Conservation (phyloP, 2,329 filamentous ascomycete species). For the Ascochyta koolunga region DNA sequence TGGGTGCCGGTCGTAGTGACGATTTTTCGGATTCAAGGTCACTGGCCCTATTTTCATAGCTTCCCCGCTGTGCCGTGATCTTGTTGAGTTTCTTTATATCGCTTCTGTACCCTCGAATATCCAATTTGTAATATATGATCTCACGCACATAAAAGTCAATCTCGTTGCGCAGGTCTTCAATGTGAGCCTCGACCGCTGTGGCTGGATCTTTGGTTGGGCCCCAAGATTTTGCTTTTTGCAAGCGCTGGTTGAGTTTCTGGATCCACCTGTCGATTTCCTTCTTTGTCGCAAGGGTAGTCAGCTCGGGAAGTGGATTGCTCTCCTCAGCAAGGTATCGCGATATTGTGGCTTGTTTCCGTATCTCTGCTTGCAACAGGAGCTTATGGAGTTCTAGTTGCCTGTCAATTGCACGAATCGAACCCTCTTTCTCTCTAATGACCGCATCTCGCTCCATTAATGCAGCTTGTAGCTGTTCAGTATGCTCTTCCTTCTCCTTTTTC, state of each 20-base stretch:
- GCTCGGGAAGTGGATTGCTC: slow-evolving; percentile 36
- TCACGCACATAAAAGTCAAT: slow-evolving; percentile 54
- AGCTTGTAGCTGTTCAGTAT: slow-evolving; percentile 38
- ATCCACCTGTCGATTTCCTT: slow-evolving; percentile 47
- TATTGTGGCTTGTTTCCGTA: slow-evolving; percentile 46
- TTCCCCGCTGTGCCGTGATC: slow-evolving; percentile 31
- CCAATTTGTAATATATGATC: slow-evolving; percentile 57
- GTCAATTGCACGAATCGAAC: slow-evolving; percentile 34
- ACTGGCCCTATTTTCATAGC: slow-evolving; percentile 28
- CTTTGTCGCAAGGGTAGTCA: slow-evolving; percentile 35
- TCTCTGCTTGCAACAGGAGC: slow-evolving; percentile 49
- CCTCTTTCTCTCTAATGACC: slow-evolving; percentile 41
- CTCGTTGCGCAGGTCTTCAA: slow-evolving; percentile 46
- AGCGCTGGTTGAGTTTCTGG: slow-evolving; percentile 37
- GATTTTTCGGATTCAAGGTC: slow-evolving; percentile 40
- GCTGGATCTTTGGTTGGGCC: not conserved
- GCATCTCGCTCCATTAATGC: slow-evolving; percentile 41
- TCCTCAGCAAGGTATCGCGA: slow-evolving; percentile 27
- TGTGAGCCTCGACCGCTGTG: slow-evolving; percentile 20
- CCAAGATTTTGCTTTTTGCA: slow-evolving; percentile 34
- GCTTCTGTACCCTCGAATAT: slow-evolving; percentile 54
- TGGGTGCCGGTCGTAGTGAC: slow-evolving; percentile 32
- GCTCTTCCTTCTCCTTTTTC: slow-evolving; percentile 31
- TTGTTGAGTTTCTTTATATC: slow-evolving; percentile 46
- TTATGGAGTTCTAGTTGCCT: slow-evolving; percentile 50